Base-by-base conservation (phyloP, 208 protist genomes). In the Strigomonas culicis region DNA sequence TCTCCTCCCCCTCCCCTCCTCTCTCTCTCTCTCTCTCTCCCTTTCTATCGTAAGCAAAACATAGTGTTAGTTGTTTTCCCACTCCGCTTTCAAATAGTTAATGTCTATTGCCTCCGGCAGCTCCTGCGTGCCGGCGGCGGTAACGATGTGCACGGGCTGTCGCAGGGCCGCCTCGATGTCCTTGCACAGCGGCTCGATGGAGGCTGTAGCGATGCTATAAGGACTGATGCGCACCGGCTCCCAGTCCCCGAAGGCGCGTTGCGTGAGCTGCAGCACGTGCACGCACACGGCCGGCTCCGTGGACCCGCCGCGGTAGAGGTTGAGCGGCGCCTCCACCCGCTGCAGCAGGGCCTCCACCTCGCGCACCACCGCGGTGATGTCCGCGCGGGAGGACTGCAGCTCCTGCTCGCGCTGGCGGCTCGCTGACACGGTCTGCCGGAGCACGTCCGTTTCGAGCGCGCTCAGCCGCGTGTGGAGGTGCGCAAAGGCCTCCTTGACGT, bases 81-180 rank as follows among this genome's bases (percentile, higher is more conserved):
- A 79, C 55, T 78, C 78, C 10, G 63, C 66, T 59, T 84, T 86
- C 60, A 91, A 79, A 55, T 79, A 86, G 72, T 91, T 91, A n/a
- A 88, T 70, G 63, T 91, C 84, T 22, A 91, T 75, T 8, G 84
- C 77, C 46, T 91, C 84, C 11, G 84, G 84, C 50, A 91, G 74
- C 58, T 91, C 78, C 36, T 88, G 67, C 59, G 78, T 63, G 31
- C 80, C 84, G 0, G 73, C 44, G 31, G 60, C 57, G 17, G 63
- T 43, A 3, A 36, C 41, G 21, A 81, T 49, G 24, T 39, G 28
- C 7, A 60, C 60, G 39, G 79, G 51, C 10, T 49, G 31, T 43
- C 70, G 55, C 43, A 88, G 62, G 22, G 61, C 67, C 17, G 66
- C 59, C 59, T 82, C 79, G 4, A 86, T 30, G n/a, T 68, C 70